These are phyloP conservation scores for Beta vulgaris DNA, from an alignment of 148 eudicot species.

Conservation along the genomic window DNA sequence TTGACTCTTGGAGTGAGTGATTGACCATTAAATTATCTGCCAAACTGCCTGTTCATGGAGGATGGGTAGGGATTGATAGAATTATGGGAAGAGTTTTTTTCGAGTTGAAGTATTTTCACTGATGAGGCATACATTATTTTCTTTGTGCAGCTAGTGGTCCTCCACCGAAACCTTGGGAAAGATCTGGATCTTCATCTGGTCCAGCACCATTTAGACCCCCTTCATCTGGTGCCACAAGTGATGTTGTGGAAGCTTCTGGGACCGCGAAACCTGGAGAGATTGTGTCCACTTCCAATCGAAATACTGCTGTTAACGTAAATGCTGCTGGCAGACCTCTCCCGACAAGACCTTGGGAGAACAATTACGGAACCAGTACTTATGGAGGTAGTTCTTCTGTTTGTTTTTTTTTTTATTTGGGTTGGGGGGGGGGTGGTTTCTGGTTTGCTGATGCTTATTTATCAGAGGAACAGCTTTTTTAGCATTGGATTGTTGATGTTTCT, in stretches of 20 bases:
- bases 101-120: neutral
- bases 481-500: neutral
- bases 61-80: neutral
- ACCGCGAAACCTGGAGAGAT: slow-evolving; percentile 93
- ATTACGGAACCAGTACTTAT: slow-evolving; percentile 39
- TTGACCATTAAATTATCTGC: neutral
- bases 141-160: slow-evolving; percentile 47
- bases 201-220: slow-evolving; percentile 92
- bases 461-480: neutral
- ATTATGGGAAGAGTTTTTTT: neutral
- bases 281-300: slow-evolving; percentile 59
- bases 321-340: slow-evolving; percentile 82
- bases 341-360: slow-evolving; percentile 89
- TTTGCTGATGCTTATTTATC: neutral
- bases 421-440: too few relatives aligned
- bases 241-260: slow-evolving; percentile 96
- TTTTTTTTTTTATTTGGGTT: too few relatives aligned
- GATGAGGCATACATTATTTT: neutral
- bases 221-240: slow-evolving; percentile 81
- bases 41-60: neutral
- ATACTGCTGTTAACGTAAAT: slow-evolving; percentile 43
- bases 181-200: slow-evolving; percentile 80
- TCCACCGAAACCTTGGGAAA: slow-evolving; percentile 98
- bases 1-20: too few relatives aligned
- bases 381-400: slow-evolving; percentile 78